These are phyloP conservation scores for Fragaria ananassa DNA, from an alignment of 306 rosid genomes.

Conservation along the genomic window DNA sequence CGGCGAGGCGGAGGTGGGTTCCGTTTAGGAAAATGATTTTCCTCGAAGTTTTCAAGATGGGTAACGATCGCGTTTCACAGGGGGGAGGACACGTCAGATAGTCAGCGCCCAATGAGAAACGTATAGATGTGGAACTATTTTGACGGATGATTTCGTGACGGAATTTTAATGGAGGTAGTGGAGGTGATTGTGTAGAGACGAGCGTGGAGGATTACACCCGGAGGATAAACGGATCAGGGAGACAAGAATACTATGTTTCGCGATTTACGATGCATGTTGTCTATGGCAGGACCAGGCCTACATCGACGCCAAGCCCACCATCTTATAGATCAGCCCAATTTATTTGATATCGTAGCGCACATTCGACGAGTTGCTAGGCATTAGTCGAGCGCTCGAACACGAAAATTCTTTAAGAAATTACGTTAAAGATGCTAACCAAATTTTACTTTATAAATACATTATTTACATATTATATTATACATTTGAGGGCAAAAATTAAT, in stretches of 20 bases:
- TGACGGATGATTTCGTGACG: neutral
- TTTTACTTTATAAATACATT: no score
- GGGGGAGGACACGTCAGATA: neutral
- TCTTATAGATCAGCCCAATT: no score
- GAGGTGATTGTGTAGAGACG: neutral
- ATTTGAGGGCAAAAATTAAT: no score
- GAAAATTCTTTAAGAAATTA: no score
- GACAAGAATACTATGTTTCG: neutral
- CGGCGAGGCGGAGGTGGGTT: neutral
- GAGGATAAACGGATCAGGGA: neutral
- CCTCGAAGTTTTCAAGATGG: conserved; percentile 2
- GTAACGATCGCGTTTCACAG: neutral
- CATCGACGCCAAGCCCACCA: no score
- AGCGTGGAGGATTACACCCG: neutral
- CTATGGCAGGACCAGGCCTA: no score
- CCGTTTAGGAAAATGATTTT: neutral
- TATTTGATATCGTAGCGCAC: no score
- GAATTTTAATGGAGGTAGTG: neutral
- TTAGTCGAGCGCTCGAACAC: no score
- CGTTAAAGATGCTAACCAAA: no score
- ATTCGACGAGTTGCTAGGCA: no score
- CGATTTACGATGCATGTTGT: conserved; percentile 4
- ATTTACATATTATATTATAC: no score
- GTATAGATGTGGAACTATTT: neutral
- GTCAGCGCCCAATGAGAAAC: neutral